Evolutionary conservation across 2,329 filamentous ascomycete species (phyloP).

Genomic region (Pseudogymnoascus sp.): DNA sequence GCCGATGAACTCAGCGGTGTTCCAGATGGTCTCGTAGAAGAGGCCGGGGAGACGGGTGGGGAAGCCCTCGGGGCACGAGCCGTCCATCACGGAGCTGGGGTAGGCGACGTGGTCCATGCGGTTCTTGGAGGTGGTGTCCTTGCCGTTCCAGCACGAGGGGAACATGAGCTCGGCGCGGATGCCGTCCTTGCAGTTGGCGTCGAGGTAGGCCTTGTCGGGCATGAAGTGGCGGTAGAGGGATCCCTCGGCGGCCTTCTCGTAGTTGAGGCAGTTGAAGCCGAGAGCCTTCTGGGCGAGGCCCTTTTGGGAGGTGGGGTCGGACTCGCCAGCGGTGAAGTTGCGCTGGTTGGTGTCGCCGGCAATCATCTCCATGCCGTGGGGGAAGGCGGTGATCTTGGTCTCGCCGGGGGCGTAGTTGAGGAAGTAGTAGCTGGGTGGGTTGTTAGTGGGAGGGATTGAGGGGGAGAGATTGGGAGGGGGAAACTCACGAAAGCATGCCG

Average conservation of each 20-base stretch:
- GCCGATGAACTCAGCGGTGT: slow-evolving; percentile 57
- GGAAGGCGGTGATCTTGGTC: slow-evolving; percentile 62
- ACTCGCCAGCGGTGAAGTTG: slow-evolving; percentile 50
- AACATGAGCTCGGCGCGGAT: slow-evolving; percentile 80
- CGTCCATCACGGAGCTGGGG: slow-evolving; percentile 67
- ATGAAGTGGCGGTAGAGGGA: slow-evolving; percentile 76
- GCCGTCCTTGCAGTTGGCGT: slow-evolving; percentile 74
- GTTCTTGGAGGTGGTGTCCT: slow-evolving; percentile 45
- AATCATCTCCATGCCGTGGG: slow-evolving; percentile 71
- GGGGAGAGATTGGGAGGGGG: slow-evolving; percentile 11
- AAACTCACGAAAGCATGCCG: slow-evolving; percentile 74
- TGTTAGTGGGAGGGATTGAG: slow-evolving; percentile 16
- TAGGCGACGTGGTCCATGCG: slow-evolving; percentile 67
- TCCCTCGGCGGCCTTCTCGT: slow-evolving; percentile 55
- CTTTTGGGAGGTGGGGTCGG: slow-evolving; percentile 57
- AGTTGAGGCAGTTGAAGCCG: slow-evolving; percentile 95
- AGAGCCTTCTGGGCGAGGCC: slow-evolving; percentile 72
- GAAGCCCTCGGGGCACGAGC: slow-evolving; percentile 64
- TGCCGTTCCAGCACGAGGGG: slow-evolving; percentile 81
- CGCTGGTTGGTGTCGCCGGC: slow-evolving; percentile 63
- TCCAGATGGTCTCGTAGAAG: slow-evolving; percentile 81
- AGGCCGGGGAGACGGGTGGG: slow-evolving; percentile 63
- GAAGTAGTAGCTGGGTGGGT: slow-evolving; percentile 66
- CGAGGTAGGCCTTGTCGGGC: slow-evolving; percentile 71
- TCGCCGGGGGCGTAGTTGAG: slow-evolving; percentile 53